Evolutionary conservation across 192 early-diverging fungal genomes (phyloP), one percentile per base, ranked within the genome.

Genomic region (Lobulomyces angularis): DNA sequence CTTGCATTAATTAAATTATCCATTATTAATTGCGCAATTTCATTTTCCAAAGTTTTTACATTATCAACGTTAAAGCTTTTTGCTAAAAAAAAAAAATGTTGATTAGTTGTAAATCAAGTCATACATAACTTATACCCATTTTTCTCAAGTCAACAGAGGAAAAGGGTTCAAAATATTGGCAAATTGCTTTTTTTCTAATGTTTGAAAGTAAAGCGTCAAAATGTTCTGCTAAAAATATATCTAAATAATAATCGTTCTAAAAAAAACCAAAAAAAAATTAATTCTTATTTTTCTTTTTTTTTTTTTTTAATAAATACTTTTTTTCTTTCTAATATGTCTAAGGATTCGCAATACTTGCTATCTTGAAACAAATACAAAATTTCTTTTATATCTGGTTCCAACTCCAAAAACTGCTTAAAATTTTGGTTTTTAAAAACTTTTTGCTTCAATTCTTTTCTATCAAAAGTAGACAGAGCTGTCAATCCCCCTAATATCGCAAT

Each of bases 151-250:
- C 79, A 3, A 91, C 79, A 1, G 80, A 71, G 36, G 70, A 49
- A 55, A 84, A 91, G 17, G 88, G 88, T 16, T 49, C 63, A 33
- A 83, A 82, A 50, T 88, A 91, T 50, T 88, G 86, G 8, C 85
- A 61, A 21, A 89, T 45, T 0, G 86, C 85, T 49, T 69, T 77
- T 38, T 79, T 76, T 19, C 81, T 72, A 46, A 90, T 86, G 23
- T 65, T 56, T n/a, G 68, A 55, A 34, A 71, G 80, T 12, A 91
- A 30, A 0, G 46, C 59, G 31, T 82, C 78, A 9, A 89, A 68
- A 45, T 83, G 81, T 8, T 58, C 51, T 50, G 78, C 60, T 21
- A 91, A 58, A 48, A 82, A 77, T 20, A 88, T 50, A 43, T 91
- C 88, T 25, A 89, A 48, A 20, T 61, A 57, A 27, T 72, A 52